Conservation (phyloP, 73 alveolate species). For the Paramecium sexaurelia region DNA sequence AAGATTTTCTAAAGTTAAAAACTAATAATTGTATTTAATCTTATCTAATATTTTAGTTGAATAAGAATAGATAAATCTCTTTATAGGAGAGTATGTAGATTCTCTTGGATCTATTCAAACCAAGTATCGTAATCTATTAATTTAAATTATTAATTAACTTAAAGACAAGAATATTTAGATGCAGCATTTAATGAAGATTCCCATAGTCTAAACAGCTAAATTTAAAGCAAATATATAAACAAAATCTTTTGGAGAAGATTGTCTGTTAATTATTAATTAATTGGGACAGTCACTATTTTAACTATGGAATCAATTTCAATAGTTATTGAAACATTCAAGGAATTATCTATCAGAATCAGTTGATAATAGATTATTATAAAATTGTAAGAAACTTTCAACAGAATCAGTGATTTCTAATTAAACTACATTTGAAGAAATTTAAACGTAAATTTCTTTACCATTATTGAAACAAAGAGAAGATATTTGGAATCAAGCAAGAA, state of each 20-base stretch:
- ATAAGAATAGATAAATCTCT: not conserved
- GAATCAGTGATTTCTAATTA: not conserved
- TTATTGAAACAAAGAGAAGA: not conserved
- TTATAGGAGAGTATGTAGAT: constrained; percentile 3
- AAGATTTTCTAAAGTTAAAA: not conserved
- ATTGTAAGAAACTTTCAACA: not conserved
- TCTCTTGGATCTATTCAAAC: not conserved
- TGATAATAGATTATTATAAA: not conserved
- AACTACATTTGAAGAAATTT: not conserved
- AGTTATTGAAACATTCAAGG: not conserved
- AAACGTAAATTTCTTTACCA: not conserved
- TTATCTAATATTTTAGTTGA: not conserved
- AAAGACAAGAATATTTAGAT: not conserved
- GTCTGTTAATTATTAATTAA: not conserved
- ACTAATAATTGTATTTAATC: constrained; percentile 3
- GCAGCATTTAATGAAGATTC: constrained; percentile 1
- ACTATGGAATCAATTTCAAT: not conserved
- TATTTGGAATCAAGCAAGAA: not conserved
- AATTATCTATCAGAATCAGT: not conserved
- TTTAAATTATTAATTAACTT: not conserved
- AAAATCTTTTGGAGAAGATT: constrained; percentile 6
- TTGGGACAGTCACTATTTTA: not conserved
- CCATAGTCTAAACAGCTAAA: constrained; percentile 2
- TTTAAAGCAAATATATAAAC: not conserved
- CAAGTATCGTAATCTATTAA: not conserved